These are phyloP conservation scores for Mycena galericulata DNA, from an alignment of 768 basidiomycete genomes.

Conservation along the genomic window DNA sequence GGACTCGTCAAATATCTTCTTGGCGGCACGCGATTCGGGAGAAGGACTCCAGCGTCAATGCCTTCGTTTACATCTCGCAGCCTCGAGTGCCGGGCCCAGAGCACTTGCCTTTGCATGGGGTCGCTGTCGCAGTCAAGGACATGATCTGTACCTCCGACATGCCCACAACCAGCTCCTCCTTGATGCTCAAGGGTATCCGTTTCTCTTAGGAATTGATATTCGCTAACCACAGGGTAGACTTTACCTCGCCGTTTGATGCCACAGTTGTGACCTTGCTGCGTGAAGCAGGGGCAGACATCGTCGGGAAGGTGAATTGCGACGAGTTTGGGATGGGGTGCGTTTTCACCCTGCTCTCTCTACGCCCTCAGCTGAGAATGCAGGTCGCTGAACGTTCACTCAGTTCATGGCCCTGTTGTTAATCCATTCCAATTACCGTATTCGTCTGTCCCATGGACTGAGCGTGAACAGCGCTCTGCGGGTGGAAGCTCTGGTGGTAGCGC, in stretches of 20 bases:
- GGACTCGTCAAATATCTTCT: conserved; percentile 29
- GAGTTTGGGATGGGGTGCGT: conserved; percentile 98
- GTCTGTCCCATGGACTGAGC: conserved; percentile 38
- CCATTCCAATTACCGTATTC: conserved; percentile 59
- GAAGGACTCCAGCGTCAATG: conserved; percentile 63
- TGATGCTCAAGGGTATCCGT: conserved; percentile 70
- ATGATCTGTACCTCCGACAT: conserved; percentile 80
- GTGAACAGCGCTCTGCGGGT: conserved; percentile 76
- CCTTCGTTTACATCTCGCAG: conserved; percentile 57
- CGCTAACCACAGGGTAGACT: conserved; percentile 59
- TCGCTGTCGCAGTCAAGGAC: conserved; percentile 83
- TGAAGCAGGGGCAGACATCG: conserved; percentile 72
- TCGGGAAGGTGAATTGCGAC: conserved; percentile 95
- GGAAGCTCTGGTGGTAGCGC: conserved; percentile 97
- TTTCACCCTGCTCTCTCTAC: background rate
- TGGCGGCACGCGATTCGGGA: conserved; percentile 48
- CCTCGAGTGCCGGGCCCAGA: conserved; percentile 16
- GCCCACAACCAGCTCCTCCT: conserved; percentile 82
- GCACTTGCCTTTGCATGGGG: conserved; percentile 50
- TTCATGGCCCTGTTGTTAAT: conserved; percentile 85
- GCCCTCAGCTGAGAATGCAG: conserved; percentile 49
- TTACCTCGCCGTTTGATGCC: conserved; percentile 85
- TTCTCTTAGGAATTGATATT: background rate
- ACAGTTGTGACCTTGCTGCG: conserved; percentile 80
- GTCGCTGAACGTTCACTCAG: conserved; percentile 81